Base-by-base conservation (phyloP, 2,329 filamentous ascomycete genomes). In the Xylariaceae sp. region DNA sequence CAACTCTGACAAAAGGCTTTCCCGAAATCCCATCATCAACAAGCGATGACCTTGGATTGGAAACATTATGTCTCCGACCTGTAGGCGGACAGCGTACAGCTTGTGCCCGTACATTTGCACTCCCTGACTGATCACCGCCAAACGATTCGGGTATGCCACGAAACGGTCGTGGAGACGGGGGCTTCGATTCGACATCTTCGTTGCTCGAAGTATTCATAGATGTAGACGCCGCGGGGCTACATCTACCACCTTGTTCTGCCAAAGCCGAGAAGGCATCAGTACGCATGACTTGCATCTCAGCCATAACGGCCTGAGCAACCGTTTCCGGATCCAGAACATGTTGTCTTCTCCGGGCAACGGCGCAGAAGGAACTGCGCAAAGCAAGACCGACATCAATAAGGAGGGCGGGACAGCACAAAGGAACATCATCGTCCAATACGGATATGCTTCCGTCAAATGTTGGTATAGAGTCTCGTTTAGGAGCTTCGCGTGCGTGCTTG, bases 1-100 rank as follows among this genome's bases (percentile, higher is more conserved):
- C 72, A 13, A 82, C 79, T 23, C 80, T 75, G 10, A 81, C 71
- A 64, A 84, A 84, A 0, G 82, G 82, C 61, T 73, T 81, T 18
- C 82, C 80, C 5, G 81, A 78, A 34, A 84, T 81, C 8, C 82
- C 82, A 63, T 82, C 80, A 55, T 80, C 76, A 5, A 70, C 60
- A 7, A 64, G 58, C 4, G 71, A 70, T 39, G 67, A 66, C 55
- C 65, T 69, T 13, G 63, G 61, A 13, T 67, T 57, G 11, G 65
- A 51, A 6, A 61, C 59, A n/a, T 62, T 65, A 15, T 56, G 49
- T 50, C 55, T 66, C 34, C 58, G 63, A 7, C 66, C 67, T 15
- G 44, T 59, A 18, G 63, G 10, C 30, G 61, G 50, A 34, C 61
- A 51, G 23, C 57, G 44, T 23, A 57, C 49, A 35, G 41, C 56